Evolutionary conservation across 148 eudicot species (phyloP).

Genomic region (Polygonum maritimum): DNA sequence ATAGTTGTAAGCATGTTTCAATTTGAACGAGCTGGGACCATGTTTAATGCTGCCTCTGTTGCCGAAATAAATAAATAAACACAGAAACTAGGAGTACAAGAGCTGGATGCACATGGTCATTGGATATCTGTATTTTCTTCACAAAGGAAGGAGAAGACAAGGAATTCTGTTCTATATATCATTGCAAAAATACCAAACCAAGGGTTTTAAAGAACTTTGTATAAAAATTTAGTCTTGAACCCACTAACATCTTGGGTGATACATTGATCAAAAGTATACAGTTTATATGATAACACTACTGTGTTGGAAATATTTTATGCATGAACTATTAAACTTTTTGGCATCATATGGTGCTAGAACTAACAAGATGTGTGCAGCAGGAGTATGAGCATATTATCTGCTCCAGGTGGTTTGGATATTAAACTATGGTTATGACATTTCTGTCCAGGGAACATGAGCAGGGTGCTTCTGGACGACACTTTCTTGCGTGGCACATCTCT

Average conservation of each 20-base stretch:
- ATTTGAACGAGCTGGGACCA: neutral
- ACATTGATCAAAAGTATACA: neutral
- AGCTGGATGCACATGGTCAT: neutral
- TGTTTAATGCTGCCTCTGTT: neutral
- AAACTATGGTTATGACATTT: neutral
- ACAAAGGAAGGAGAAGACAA: neutral
- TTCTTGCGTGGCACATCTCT: conserved; percentile 84
- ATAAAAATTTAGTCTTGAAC: neutral
- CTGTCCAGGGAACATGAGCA: conserved; percentile 55
- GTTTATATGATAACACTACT: neutral
- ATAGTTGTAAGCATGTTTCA: neutral
- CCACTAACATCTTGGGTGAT: neutral
- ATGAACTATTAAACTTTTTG: neutral
- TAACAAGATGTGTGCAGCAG: neutral
- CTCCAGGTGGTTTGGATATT: neutral
- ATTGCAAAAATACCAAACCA: neutral
- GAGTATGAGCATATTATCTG: neutral
- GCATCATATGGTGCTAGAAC: conserved; percentile 3
- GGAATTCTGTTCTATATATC: neutral
- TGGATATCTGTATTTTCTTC: neutral
- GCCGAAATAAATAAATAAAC: neutral
- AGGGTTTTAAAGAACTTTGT: neutral
- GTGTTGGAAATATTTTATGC: neutral
- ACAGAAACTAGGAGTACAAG: neutral
- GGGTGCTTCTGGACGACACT: conserved; percentile 47